Percentiles rank a stretch among this genome's conserved stretches.
Conservation (phyloP, 768 basidiomycete genomes). For the Epithele typhae region DNA sequence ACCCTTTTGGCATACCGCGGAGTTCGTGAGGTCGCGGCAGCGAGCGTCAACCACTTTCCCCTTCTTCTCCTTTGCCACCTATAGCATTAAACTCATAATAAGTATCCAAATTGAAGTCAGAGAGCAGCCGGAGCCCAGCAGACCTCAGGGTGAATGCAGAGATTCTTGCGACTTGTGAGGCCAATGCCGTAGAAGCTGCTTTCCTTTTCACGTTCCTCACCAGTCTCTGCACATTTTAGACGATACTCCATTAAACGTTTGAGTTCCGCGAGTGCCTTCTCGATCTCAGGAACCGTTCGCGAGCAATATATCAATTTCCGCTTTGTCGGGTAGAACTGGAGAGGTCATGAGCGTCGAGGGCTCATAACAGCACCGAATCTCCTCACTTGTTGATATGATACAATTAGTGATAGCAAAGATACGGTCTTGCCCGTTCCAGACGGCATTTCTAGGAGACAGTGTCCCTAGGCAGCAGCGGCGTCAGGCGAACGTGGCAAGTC, state of each 20-base stretch:
- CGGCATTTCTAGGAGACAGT: slow-evolving; percentile 99
- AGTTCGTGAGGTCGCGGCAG: slow-evolving; percentile 91
- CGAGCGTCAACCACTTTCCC: slow-evolving; percentile 96
- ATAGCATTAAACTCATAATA: not conserved
- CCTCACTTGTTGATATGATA: slow-evolving; percentile 94
- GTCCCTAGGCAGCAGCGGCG: slow-evolving; percentile 56
- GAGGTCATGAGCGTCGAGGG: not conserved
- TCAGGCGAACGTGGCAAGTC: not conserved
- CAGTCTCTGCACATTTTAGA: slow-evolving; percentile 62
- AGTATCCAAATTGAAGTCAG: not conserved
- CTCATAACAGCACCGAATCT: not conserved
- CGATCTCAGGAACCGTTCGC: slow-evolving; percentile 98
- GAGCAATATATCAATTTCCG: slow-evolving; percentile 98
- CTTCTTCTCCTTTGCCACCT: slow-evolving; percentile 98
- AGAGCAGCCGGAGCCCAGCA: slow-evolving; percentile 13
- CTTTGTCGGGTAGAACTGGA: slow-evolving; percentile 85
- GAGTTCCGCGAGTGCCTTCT: slow-evolving; percentile 94
- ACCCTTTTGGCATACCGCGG: slow-evolving; percentile 78
- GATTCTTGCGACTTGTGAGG: slow-evolving; percentile 91
- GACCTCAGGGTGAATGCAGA: slow-evolving; percentile 94
- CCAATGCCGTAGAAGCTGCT: slow-evolving; percentile 83
- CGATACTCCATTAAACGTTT: slow-evolving; percentile 93
- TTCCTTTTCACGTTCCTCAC: slow-evolving; percentile 75
- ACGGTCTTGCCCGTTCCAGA: slow-evolving; percentile 99
- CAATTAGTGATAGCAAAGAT: slow-evolving; percentile 89